phyloP scores from a whole-genome alignment of 176 grass and related monocot genomes.

The Ensete glaucum region DNA sequence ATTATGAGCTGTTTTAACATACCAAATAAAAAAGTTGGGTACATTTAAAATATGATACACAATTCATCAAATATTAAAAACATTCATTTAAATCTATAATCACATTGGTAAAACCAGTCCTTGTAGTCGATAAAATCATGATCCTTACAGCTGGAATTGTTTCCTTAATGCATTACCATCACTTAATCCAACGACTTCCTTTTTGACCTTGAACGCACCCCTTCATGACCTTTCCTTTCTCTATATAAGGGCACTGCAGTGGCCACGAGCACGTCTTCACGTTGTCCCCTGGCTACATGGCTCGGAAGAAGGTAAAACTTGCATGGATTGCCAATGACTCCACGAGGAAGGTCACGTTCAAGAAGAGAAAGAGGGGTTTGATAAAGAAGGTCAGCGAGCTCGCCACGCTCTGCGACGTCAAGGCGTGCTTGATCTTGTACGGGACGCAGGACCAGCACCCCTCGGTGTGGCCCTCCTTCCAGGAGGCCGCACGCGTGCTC shows the following conservation, averaged over 20 bases:
- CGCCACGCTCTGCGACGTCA: slow-evolving; percentile 11
- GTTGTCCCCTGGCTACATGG: background rate
- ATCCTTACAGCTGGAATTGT: too few species aligned
- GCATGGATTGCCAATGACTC: slow-evolving; percentile 2
- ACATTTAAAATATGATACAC: too few species aligned
- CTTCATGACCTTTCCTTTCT: background rate
- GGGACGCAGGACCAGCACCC: background rate
- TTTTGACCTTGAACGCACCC: too few species aligned
- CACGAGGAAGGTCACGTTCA: background rate
- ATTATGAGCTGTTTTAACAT: too few species aligned
- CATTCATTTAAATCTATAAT: too few species aligned
- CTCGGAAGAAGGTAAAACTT: slow-evolving; percentile 6
- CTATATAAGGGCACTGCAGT: background rate
- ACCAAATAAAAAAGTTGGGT: too few species aligned
- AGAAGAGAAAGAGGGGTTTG: slow-evolving; percentile 6
- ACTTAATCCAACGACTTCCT: too few species aligned
- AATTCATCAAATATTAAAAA: too few species aligned
- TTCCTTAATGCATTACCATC: too few species aligned
- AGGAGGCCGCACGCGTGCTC: background rate
- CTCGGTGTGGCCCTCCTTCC: slow-evolving; percentile 22
- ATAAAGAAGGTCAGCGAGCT: slow-evolving; percentile 16
- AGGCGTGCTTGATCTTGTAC: slow-evolving; percentile 2
- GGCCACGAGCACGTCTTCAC: background rate
- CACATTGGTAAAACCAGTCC: too few species aligned
- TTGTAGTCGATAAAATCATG: too few species aligned